A percentile compares a stretch with the other conserved stretches of the same genome.
These are phyloP conservation scores for Mercurialis annua DNA, from an alignment of 345 rosid genomes.

Conservation along the genomic window DNA sequence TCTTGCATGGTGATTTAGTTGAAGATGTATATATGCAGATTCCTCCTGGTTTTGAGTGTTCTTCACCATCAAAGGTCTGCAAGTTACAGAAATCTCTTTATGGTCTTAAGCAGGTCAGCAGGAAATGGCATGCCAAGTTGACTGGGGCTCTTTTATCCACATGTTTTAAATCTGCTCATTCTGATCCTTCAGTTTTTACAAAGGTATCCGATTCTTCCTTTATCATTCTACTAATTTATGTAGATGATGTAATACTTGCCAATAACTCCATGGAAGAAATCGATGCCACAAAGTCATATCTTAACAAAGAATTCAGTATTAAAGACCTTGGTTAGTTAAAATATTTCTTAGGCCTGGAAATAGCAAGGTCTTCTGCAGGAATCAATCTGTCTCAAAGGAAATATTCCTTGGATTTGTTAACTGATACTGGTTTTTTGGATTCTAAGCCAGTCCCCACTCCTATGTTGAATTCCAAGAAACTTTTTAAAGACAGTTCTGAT, in stretches of 20 bases:
- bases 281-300: background rate
- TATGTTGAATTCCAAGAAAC: too few relatives aligned
- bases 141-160: background rate
- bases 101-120: background rate
- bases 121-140: too few relatives aligned
- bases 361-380: too few relatives aligned
- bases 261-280: background rate
- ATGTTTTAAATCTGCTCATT: background rate
- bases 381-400: background rate
- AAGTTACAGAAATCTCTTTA: too few relatives aligned
- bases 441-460: too few relatives aligned
- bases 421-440: too few relatives aligned
- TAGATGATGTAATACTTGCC: too few relatives aligned
- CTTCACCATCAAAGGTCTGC: too few relatives aligned
- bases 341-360: background rate
- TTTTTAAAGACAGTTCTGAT: background rate
- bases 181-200: background rate
- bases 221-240: background rate
- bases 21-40: background rate
- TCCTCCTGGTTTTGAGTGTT: too few relatives aligned
- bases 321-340: background rate
- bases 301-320: background rate
- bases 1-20: background rate
- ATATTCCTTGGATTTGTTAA: too few relatives aligned
- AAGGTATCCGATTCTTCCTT: background rate